These are phyloP conservation scores for Mycena alexandri DNA, from an alignment of 768 basidiomycete species.

Conservation along the genomic window DNA sequence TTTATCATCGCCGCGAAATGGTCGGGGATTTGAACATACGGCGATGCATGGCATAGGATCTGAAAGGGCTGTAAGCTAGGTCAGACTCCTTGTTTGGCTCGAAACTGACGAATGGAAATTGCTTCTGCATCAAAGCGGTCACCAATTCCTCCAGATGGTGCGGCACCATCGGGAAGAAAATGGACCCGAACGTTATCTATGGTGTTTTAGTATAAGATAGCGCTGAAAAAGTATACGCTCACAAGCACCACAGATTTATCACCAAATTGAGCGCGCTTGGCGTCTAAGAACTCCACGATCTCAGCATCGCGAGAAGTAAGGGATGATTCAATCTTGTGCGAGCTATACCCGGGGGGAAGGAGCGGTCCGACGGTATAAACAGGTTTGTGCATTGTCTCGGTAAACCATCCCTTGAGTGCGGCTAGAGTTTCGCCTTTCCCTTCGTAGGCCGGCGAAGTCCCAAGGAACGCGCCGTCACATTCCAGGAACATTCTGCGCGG, in stretches of 20 bases:
- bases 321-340: neutral
- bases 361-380: conserved; percentile 23
- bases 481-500: conserved; percentile 2
- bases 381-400: neutral
- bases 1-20: neutral
- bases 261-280: conserved; percentile 9
- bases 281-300: conserved; percentile 3
- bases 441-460: conserved; percentile 4
- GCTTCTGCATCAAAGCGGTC: neutral
- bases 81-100: too few relatives aligned
- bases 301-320: neutral
- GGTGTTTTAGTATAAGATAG: neutral
- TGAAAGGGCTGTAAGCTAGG: neutral
- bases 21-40: neutral
- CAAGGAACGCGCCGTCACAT: conserved; percentile 7
- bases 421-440: conserved; percentile 4
- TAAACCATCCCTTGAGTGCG: conserved; percentile 11
- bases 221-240: neutral
- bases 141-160: neutral
- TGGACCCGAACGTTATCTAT: conserved; percentile 17
- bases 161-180: conserved; percentile 11
- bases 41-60: conserved; percentile 13
- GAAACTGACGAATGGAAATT: conserved; percentile 7
- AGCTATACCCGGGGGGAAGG: conserved; percentile 12
- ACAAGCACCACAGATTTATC: conserved; percentile 17